Percentiles rank a stretch among this genome's conserved stretches.
Conservation (phyloP, 1,139 yeast genomes). For the Tardiomyces digboiensis region DNA sequence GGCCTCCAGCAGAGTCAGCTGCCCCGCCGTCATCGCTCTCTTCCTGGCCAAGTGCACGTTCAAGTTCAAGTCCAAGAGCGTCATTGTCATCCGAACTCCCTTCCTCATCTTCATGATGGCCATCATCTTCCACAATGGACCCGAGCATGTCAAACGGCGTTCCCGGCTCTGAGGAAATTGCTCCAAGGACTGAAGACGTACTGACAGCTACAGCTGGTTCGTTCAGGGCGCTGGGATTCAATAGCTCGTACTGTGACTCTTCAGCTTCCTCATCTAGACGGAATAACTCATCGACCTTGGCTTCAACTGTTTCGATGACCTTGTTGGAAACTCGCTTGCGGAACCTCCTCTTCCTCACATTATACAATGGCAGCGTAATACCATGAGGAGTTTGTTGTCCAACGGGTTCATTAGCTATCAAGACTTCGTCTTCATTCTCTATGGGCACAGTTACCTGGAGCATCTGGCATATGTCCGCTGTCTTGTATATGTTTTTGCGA, state of each 20-base stretch:
- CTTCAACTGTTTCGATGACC: slow-evolving; percentile 58
- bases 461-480: slow-evolving; percentile 82
- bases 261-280: slow-evolving; percentile 77
- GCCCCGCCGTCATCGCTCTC: slow-evolving; percentile 21
- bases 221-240: slow-evolving; percentile 39
- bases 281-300: slow-evolving; percentile 67
- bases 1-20: slow-evolving; percentile 29
- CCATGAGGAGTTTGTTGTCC: slow-evolving; percentile 53
- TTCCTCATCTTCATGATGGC: slow-evolving; percentile 12
- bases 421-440: slow-evolving; percentile 38
- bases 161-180: slow-evolving; percentile 12
- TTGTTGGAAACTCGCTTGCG: slow-evolving; percentile 39
- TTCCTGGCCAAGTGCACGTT: slow-evolving; percentile 18
- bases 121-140: neutral
- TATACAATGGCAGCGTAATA: slow-evolving; percentile 63
- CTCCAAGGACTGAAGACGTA: slow-evolving; percentile 3
- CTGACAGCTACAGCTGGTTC: slow-evolving; percentile 17
- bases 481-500: slow-evolving; percentile 78
- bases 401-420: neutral
- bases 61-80: slow-evolving; percentile 9
- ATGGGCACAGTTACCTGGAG: slow-evolving; percentile 62
- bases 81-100: slow-evolving; percentile 17
- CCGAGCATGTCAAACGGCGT: slow-evolving; percentile 25
- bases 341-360: slow-evolving; percentile 45
- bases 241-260: slow-evolving; percentile 66